Percentiles rank a stretch among this genome's conserved stretches.
phyloP scores from a whole-genome alignment of 2,329 filamentous ascomycete species.

The Xylaria sp. region DNA sequence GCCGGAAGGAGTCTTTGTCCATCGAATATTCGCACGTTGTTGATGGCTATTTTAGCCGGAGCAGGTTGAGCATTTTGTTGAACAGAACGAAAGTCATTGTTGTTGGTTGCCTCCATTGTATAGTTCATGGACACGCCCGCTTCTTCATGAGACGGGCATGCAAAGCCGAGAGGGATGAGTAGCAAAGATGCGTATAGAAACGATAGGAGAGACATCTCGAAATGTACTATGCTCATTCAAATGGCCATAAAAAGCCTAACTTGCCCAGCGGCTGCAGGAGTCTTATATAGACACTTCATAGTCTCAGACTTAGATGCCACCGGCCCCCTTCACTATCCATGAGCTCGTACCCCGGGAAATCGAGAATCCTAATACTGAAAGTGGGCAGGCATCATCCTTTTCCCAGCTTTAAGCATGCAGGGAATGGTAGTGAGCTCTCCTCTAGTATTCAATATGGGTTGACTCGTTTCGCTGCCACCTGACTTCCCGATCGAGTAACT shows the following conservation, averaged over 20 bases:
- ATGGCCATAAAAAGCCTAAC: neutral
- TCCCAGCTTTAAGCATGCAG: neutral
- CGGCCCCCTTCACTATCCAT: neutral
- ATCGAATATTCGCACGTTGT: conserved; percentile 32
- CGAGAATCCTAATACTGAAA: neutral
- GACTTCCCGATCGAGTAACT: conserved; percentile 19
- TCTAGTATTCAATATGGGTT: neutral
- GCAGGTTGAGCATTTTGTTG: neutral
- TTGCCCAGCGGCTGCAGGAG: neutral
- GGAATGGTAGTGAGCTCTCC: neutral
- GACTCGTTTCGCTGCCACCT: neutral
- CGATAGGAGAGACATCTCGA: neutral
- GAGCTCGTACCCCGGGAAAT: neutral
- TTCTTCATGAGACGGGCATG: conserved; percentile 26
- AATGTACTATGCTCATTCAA: neutral
- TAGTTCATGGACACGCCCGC: neutral
- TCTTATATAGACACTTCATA: conserved; percentile 9
- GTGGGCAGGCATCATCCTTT: neutral
- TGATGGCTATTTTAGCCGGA: conserved; percentile 14
- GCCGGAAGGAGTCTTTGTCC: conserved; percentile 21
- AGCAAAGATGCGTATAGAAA: conserved; percentile 5
- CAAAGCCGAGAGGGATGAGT: conserved; percentile 9
- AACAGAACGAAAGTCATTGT: conserved; percentile 19
- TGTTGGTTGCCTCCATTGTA: neutral
- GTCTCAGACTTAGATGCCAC: neutral